Evolutionary conservation across 768 basidiomycete species (phyloP).

Genomic region (Hortiboletus campestris): DNA sequence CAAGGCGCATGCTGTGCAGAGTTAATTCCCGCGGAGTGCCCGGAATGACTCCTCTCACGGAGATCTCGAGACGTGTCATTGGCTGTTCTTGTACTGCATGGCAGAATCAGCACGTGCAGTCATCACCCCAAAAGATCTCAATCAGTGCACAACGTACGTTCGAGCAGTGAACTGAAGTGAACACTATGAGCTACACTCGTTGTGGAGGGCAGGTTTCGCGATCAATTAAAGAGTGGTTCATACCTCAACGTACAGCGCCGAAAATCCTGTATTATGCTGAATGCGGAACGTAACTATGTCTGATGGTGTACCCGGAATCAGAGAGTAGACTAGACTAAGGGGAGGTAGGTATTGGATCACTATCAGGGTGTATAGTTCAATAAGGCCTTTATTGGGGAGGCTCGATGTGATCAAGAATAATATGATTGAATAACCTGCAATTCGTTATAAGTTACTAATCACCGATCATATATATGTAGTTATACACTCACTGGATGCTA

Average conservation of each 20-base stretch:
- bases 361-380: neutral
- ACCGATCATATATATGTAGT: neutral
- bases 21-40: too few species aligned
- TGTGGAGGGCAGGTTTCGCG: neutral
- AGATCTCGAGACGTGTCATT: neutral
- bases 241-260: slow-evolving; percentile 6
- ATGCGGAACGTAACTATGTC: neutral
- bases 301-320: neutral
- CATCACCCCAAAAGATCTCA: neutral
- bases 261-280: neutral
- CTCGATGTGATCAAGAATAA: neutral
- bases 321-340: neutral
- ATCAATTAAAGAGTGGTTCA: neutral
- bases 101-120: neutral
- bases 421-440: neutral
- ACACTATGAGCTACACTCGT: neutral
- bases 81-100: neutral
- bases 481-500: neutral
- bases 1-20: slow-evolving; percentile 1
- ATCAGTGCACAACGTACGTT: neutral
- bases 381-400: neutral
- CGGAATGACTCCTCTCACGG: too few species aligned
- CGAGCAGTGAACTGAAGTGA: neutral
- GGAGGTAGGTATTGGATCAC: neutral
- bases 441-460: neutral